Percentiles rank a stretch among this genome's conserved stretches.
phyloP scores from a whole-genome alignment of 2,329 filamentous ascomycete genomes.

The Drechslera avenae region DNA sequence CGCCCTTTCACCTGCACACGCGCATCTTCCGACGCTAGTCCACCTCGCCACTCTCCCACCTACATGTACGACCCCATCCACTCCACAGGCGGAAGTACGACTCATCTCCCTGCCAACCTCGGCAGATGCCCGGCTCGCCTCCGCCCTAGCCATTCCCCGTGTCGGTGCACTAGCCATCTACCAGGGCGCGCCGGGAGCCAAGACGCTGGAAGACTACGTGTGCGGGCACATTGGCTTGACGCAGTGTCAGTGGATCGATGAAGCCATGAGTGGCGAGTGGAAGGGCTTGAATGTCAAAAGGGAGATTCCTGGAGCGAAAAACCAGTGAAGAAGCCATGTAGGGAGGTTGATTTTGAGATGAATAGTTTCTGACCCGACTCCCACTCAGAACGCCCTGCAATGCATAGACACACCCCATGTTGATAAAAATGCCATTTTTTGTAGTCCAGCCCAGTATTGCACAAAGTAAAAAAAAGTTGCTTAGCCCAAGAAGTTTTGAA shows the following conservation, averaged over 20 bases:
- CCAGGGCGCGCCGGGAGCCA: conserved; percentile 61
- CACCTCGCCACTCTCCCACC: conserved; percentile 29
- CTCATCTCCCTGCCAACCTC: conserved; percentile 68
- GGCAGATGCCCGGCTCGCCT: conserved; percentile 63
- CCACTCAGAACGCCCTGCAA: conserved; percentile 28
- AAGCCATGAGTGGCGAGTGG: conserved; percentile 51
- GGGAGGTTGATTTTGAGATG: not conserved
- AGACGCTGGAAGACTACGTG: conserved; percentile 63
- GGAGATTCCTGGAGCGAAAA: conserved; percentile 2
- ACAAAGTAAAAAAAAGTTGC: not conserved
- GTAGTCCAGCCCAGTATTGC: not conserved
- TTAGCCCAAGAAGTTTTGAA: conserved; percentile 77
- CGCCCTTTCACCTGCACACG: conserved; percentile 39
- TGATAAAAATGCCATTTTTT: not conserved
- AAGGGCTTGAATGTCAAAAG: conserved; percentile 50
- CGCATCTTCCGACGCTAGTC: conserved; percentile 42
- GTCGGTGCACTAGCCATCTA: conserved; percentile 68
- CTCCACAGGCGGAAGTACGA: conserved; percentile 50
- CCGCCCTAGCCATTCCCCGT: conserved; percentile 64
- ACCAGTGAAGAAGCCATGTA: conserved; percentile 1
- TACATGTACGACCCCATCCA: not conserved
- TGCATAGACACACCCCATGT: conserved; percentile 20
- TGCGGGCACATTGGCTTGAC: conserved; percentile 59
- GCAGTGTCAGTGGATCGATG: conserved; percentile 62
- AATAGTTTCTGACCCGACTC: not conserved